phyloP scores from a whole-genome alignment of 768 basidiomycete genomes.

The Kwoniella europaea region DNA sequence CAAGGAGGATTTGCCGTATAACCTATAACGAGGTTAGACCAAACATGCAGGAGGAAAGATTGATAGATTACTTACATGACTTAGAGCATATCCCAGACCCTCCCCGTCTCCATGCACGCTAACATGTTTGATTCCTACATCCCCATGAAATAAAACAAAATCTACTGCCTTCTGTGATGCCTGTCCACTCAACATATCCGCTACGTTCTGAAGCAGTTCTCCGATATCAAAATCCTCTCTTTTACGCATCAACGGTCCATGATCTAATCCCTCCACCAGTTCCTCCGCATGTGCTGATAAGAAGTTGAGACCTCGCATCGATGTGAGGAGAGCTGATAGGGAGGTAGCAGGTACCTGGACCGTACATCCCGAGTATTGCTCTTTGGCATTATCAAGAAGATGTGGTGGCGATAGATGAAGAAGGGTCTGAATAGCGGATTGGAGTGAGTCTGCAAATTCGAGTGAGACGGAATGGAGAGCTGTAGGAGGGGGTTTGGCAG shows the following conservation, averaged over 20 bases:
- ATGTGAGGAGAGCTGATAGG: conserved; percentile 83
- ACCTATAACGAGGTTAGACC: conserved; percentile 63
- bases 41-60: neutral
- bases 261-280: conserved; percentile 19
- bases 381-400: conserved; percentile 86
- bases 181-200: conserved; percentile 81
- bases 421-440: conserved; percentile 87
- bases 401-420: conserved; percentile 88
- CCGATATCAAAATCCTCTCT: conserved; percentile 87
- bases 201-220: conserved; percentile 84
- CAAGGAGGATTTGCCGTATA: conserved; percentile 77
- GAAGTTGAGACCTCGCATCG: conserved; percentile 92
- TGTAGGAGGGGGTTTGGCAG: conserved; percentile 21
- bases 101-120: conserved; percentile 83
- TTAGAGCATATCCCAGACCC: conserved; percentile 77
- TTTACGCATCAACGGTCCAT: conserved; percentile 21
- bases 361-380: conserved; percentile 88
- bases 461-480: conserved; percentile 65
- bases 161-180: conserved; percentile 86
- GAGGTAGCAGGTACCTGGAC: conserved; percentile 84
- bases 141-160: conserved; percentile 86
- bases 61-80: conserved; percentile 70
- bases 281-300: conserved; percentile 69
- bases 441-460: conserved; percentile 88
- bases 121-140: conserved; percentile 83